These are phyloP conservation scores for Thielaviopsis ethacetica DNA, from an alignment of 2,329 filamentous ascomycete genomes.

Conservation along the genomic window DNA sequence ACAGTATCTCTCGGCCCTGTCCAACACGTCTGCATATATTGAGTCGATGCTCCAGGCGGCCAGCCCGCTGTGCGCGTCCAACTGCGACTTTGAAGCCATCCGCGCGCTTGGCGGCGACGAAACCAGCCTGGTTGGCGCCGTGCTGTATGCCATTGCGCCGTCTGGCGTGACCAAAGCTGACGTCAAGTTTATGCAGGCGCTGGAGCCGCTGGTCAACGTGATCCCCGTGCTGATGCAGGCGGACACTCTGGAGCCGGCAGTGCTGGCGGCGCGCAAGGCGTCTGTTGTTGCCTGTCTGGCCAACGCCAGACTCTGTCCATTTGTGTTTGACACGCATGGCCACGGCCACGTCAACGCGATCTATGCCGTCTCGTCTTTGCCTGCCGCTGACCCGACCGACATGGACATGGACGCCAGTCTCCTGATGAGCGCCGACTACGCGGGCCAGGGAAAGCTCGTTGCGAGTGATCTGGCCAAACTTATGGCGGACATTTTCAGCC, in stretches of 20 bases:
- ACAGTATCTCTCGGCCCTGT: not conserved
- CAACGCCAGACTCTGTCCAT: conserved; percentile 42
- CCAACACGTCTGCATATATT: not conserved
- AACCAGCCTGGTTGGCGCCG: conserved; percentile 67
- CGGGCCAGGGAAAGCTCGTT: conserved; percentile 60
- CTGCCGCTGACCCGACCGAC: conserved; percentile 30
- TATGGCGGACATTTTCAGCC: conserved; percentile 60
- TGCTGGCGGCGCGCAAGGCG: conserved; percentile 43
- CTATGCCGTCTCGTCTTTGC: conserved; percentile 50
- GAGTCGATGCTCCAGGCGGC: not conserved
- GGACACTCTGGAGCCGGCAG: conserved; percentile 47
- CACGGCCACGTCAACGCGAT: conserved; percentile 21
- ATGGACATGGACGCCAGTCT: conserved; percentile 69
- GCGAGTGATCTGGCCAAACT: conserved; percentile 56
- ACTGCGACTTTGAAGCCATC: conserved; percentile 44
- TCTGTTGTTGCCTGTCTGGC: conserved; percentile 39
- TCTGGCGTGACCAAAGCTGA: conserved; percentile 46
- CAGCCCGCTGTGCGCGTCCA: not conserved
- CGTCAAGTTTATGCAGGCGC: conserved; percentile 51
- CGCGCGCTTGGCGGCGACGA: conserved; percentile 66
- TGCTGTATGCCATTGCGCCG: conserved; percentile 65
- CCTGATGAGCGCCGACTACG: conserved; percentile 88
- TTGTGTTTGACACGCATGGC: conserved; percentile 35
- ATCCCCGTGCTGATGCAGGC: conserved; percentile 67
- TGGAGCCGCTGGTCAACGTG: conserved; percentile 64